phyloP scores from a whole-genome alignment of 768 basidiomycete species.

The Paxillus involutus region DNA sequence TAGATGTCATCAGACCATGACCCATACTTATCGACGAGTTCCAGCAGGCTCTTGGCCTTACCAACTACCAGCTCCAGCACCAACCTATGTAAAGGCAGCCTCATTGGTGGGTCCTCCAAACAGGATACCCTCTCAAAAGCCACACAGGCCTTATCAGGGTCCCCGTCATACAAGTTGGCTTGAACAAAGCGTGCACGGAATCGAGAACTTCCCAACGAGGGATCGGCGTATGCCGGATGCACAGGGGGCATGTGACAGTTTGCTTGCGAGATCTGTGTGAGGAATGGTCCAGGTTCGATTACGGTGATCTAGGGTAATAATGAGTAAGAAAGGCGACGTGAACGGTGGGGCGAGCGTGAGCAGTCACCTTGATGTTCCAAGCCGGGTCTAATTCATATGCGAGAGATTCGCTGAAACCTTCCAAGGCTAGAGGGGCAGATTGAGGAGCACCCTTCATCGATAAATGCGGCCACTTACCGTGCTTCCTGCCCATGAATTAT shows the following conservation, averaged over 20 bases:
- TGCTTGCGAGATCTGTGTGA: background rate
- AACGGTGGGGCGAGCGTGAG: background rate
- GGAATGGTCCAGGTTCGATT: slow-evolving; percentile 8
- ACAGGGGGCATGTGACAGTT: background rate
- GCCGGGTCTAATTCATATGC: slow-evolving; percentile 23
- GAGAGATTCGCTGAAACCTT: slow-evolving; percentile 23
- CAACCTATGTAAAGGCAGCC: slow-evolving; percentile 17
- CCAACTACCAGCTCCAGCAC: background rate
- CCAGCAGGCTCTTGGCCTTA: slow-evolving; percentile 16
- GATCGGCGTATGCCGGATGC: slow-evolving; percentile 4
- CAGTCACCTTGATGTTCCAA: slow-evolving; percentile 30
- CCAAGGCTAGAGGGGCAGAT: slow-evolving; percentile 16
- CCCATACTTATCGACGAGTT: slow-evolving; percentile 17
- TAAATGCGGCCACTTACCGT: background rate
- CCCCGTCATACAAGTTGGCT: slow-evolving; percentile 2
- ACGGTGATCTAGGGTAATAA: background rate
- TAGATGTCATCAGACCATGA: slow-evolving; percentile 25
- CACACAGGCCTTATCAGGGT: slow-evolving; percentile 19
- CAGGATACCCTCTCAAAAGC: slow-evolving; percentile 17
- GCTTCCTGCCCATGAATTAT: background rate
- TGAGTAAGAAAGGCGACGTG: no score
- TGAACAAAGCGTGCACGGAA: background rate
- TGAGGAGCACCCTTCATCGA: background rate
- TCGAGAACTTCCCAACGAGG: background rate
- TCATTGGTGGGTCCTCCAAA: slow-evolving; percentile 21